phyloP scores from a whole-genome alignment of 192 early-diverging fungal species.

The Podochytrium sp. region DNA sequence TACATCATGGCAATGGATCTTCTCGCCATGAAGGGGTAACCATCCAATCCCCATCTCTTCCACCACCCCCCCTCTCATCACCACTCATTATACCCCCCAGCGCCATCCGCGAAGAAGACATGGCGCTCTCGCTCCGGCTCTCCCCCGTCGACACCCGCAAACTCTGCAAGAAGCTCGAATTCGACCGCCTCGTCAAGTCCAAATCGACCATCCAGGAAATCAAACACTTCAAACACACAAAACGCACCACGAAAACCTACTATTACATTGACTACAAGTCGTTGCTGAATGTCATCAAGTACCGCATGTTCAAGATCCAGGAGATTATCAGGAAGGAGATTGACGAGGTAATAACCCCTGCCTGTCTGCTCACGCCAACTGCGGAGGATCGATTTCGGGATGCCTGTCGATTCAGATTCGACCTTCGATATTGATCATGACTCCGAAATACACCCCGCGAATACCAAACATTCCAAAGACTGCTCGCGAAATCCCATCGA shows the following conservation, averaged over 20 bases:
- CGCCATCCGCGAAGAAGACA: slow-evolving; percentile 65
- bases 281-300: slow-evolving; percentile 93
- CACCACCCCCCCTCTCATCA: not conserved
- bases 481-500: too few species aligned
- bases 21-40: slow-evolving; percentile 42
- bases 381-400: too few species aligned
- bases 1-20: slow-evolving; percentile 84
- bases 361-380: not conserved
- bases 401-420: too few species aligned
- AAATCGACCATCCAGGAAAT: not conserved
- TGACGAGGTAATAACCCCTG: slow-evolving; percentile 32
- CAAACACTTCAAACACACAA: slow-evolving; percentile 31
- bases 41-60: too few species aligned
- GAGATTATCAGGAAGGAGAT: slow-evolving; percentile 48
- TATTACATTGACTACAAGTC: slow-evolving; percentile 92
- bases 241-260: slow-evolving; percentile 33
- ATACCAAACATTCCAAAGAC: too few species aligned
- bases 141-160: slow-evolving; percentile 72
- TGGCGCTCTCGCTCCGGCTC: slow-evolving; percentile 68
- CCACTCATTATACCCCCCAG: not conserved
- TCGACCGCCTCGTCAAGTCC: slow-evolving; percentile 73
- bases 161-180: slow-evolving; percentile 79
- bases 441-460: not conserved
- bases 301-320: slow-evolving; percentile 83
- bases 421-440: not conserved